A percentile compares a stretch with the other conserved stretches of the same genome.
These are phyloP conservation scores for Edaphochlamys debaryana DNA, from an alignment of 139 green algal species.

Conservation along the genomic window DNA sequence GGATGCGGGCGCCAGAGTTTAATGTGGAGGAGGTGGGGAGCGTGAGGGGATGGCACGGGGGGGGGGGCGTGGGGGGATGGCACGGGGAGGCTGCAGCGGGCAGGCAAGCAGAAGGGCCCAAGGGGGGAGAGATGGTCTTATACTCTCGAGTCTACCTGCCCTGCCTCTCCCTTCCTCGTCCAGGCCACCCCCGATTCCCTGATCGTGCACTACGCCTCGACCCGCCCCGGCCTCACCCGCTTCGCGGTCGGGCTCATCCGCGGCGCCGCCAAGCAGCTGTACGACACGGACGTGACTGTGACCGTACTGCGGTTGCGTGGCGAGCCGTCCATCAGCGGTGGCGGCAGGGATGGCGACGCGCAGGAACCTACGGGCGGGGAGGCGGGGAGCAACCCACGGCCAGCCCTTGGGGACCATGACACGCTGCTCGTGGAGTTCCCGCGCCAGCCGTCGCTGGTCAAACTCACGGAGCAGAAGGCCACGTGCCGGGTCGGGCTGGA, in stretches of 20 bases:
- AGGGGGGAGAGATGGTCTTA: no score
- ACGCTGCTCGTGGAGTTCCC: neutral
- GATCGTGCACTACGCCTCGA: slow-evolving; percentile 14
- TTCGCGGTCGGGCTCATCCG: slow-evolving; percentile 19
- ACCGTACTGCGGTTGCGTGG: neutral
- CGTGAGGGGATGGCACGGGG: neutral
- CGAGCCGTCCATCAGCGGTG: no score
- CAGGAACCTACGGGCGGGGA: no score
- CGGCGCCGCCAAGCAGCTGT: slow-evolving; percentile 18
- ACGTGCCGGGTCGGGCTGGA: slow-evolving; percentile 10
- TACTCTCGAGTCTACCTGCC: no score
- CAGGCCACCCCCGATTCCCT: slow-evolving; percentile 18
- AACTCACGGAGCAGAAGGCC: neutral
- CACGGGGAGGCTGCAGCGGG: no score
- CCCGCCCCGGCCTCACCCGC: slow-evolving; percentile 22
- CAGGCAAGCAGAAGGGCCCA: no score
- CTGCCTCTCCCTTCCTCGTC: no score
- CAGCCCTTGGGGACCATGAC: no score
- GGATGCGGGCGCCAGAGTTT: slow-evolving; percentile 11
- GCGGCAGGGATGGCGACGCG: no score
- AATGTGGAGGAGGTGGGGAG: slow-evolving; percentile 4
- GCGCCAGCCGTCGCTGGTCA: neutral
- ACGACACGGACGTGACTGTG: neutral
- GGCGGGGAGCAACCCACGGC: no score
- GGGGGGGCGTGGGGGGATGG: no score